phyloP scores from a whole-genome alignment of 176 grass and related monocot species.

The Poa pratensis region DNA sequence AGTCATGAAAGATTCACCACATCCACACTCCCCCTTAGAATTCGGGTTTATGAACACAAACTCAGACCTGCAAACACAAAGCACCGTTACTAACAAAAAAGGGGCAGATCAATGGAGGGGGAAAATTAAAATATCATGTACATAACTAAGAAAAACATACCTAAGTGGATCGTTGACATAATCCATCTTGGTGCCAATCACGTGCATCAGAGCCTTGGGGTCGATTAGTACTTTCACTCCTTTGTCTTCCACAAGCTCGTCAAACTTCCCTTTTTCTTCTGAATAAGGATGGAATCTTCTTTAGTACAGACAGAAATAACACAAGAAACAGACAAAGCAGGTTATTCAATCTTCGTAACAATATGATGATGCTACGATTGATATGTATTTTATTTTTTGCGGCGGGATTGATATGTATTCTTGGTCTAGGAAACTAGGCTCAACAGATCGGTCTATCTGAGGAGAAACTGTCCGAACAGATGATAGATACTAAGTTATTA shows the following conservation, averaged over 20 bases:
- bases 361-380: neutral
- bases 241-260: conserved; percentile 82
- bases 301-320: conserved; percentile 16
- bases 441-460: neutral
- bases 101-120: neutral
- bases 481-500: neutral
- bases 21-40: conserved; percentile 84
- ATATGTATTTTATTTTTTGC: no score
- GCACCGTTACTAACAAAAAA: conserved; percentile 20
- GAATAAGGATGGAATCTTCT: conserved; percentile 10
- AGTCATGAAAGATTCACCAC: conserved; percentile 95
- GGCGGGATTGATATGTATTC: neutral
- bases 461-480: neutral
- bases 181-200: conserved; percentile 94
- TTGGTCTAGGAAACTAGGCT: neutral
- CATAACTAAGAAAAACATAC: conserved; percentile 36
- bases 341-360: neutral
- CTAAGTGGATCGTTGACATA: conserved; percentile 73
- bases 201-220: conserved; percentile 94
- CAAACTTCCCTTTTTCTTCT: conserved; percentile 93
- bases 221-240: conserved; percentile 94
- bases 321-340: neutral
- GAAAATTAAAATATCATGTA: neutral
- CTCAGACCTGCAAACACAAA: conserved; percentile 71
- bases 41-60: conserved; percentile 97